phyloP scores from a whole-genome alignment of 345 rosid species.

The Rhodamnia argentea region DNA sequence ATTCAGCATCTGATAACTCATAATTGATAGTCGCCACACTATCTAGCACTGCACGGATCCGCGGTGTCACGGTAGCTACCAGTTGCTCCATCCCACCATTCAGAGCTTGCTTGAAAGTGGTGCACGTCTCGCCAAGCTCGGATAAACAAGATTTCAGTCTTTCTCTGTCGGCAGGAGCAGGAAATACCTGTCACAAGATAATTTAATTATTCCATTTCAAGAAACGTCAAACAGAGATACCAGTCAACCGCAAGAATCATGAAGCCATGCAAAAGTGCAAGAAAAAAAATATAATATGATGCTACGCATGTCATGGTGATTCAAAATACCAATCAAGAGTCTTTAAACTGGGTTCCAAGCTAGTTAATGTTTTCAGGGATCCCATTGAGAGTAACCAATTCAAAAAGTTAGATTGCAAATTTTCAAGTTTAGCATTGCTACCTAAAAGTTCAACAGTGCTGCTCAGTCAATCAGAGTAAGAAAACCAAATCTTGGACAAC shows the following conservation, averaged over 20 bases:
- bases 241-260: background rate
- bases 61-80: slow-evolving; percentile 65
- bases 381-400: background rate
- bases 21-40: slow-evolving; percentile 80
- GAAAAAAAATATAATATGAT: no score
- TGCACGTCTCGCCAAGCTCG: slow-evolving; percentile 80
- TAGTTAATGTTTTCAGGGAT: background rate
- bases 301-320: no score
- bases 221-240: background rate
- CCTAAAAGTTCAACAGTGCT: background rate
- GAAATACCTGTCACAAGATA: slow-evolving; percentile 51
- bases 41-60: slow-evolving; percentile 81
- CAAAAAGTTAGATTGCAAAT: background rate
- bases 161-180: slow-evolving; percentile 89
- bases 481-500: background rate
- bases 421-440: background rate
- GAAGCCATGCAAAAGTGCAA: background rate
- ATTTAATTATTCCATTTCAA: no score
- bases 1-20: slow-evolving; percentile 85
- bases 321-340: no score
- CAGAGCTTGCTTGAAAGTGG: slow-evolving; percentile 65
- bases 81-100: slow-evolving; percentile 83
- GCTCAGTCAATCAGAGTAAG: no score
- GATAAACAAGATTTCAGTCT: slow-evolving; percentile 90
- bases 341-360: background rate